Base-by-base conservation (phyloP, 2,329 filamentous ascomycete genomes). In the Cadophora luteo-olivacea region DNA sequence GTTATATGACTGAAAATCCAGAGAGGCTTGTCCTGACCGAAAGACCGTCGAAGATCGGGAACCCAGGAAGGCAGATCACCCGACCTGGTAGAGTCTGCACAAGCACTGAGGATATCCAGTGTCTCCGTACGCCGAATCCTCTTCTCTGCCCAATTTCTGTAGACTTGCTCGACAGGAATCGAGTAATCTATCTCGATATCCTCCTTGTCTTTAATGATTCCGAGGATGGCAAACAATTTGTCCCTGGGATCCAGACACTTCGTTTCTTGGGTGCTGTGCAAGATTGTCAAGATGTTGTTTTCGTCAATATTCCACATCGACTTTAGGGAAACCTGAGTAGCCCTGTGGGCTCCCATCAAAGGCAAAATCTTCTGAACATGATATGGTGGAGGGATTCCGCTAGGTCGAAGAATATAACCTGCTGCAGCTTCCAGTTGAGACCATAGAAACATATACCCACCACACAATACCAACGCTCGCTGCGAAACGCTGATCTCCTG, bases 1-100 rank as follows among this genome's bases (percentile, higher is more conserved):
- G 12, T 25, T 25, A 41, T 45, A 16, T 60, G 36, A 19, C 11
- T 45, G 22, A 25, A 60, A 2, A 60, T 60, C 57, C 57, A 60
- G 4, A 60, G 36, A 9, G 57, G 57, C 57, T 60, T 25, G 36
- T 60, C 57, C 22, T 60, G 57, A 29, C 57, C 57, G 9, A 58
- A 58, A 5, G 32, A 33, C 9, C 55, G 55, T 24, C 55, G 55
- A 41, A 58, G 55, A 25, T 41, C 55, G 12, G 55, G 55, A 24
- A 58, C 55, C 55, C 55, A 60, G 12, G 57, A 58, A 58, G 55
- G 55, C 16, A 58, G 11, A 24, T 58, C 33, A 4, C 29, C 54
- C 3, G 29, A 29, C n/a, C 55, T 38, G n/a, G 9, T 58, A 14
- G 55, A 38, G 24, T 58, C 33, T 7, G 19, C 19, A 9, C 55